Percentiles rank a stretch among this genome's conserved stretches.
Conservation (phyloP, 1,284 basidiomycete species). For the Naganishia liquefaciens region DNA sequence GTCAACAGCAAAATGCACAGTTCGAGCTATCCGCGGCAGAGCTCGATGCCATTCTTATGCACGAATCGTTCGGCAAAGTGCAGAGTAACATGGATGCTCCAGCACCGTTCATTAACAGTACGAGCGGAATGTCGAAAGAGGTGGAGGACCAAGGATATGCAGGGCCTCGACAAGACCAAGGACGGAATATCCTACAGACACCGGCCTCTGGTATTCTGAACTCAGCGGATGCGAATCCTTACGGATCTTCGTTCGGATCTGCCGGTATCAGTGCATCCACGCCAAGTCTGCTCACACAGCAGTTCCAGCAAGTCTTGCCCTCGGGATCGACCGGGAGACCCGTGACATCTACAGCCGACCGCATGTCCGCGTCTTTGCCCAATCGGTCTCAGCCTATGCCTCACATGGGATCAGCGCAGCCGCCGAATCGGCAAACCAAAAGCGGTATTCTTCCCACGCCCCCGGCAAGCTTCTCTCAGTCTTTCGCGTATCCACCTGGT, state of each 20-base stretch:
- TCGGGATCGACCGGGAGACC: neutral
- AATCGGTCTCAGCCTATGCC: neutral
- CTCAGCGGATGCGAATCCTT: neutral
- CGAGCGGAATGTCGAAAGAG: slow-evolving; percentile 16
- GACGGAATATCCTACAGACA: neutral
- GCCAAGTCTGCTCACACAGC: slow-evolving; percentile 17
- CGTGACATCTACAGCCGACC: neutral
- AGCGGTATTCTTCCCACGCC: slow-evolving; percentile 15
- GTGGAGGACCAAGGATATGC: slow-evolving; percentile 9
- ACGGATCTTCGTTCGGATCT: slow-evolving; percentile 15
- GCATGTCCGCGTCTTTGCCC: slow-evolving; percentile 25
- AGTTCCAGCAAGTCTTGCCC: slow-evolving; percentile 10
- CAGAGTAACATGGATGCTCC: slow-evolving; percentile 8
- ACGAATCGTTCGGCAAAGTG: slow-evolving; percentile 4
- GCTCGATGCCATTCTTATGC: slow-evolving; percentile 18
- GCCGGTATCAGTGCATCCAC: slow-evolving; percentile 20
- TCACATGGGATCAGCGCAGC: neutral
- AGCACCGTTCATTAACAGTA: slow-evolving; percentile 6
- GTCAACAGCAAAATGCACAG: slow-evolving; percentile 4
- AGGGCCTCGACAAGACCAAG: neutral
- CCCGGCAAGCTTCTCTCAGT: slow-evolving; percentile 30
- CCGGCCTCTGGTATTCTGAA: neutral
- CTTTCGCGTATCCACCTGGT: slow-evolving; percentile 32
- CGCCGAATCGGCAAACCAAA: neutral
- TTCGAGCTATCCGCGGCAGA: slow-evolving; percentile 22